Conservation (phyloP, 1,284 basidiomycete genomes). For the Moesziomyces parantarcticus region DNA sequence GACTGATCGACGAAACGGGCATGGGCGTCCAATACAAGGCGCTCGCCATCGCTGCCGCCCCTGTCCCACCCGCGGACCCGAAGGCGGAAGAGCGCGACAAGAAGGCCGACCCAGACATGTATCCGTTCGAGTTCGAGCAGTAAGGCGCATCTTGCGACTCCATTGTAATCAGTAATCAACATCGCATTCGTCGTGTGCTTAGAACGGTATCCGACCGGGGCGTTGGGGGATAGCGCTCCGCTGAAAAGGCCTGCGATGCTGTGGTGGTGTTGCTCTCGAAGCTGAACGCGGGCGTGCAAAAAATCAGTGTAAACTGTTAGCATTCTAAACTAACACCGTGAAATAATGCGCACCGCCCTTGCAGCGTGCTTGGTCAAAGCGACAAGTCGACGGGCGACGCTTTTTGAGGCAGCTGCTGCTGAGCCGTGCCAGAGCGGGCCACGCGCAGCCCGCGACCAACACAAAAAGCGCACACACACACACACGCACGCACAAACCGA, state of each 20-base stretch:
- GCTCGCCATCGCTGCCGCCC: conserved; percentile 68
- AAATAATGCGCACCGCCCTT: background rate
- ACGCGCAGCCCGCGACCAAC: conserved; percentile 5
- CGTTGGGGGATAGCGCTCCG: too few relatives aligned
- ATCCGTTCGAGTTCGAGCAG: conserved; percentile 38
- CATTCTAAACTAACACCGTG: too few relatives aligned
- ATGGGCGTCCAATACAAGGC: conserved; percentile 75
- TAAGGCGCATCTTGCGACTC: background rate
- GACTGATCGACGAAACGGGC: conserved; percentile 72
- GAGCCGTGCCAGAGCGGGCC: conserved; percentile 2
- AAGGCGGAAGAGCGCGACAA: background rate
- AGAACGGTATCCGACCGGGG: too few relatives aligned
- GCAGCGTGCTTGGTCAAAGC: background rate
- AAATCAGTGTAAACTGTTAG: too few relatives aligned
- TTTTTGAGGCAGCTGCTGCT: background rate
- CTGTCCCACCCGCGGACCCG: background rate
- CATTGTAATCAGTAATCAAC: too few relatives aligned
- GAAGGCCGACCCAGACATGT: conserved; percentile 13
- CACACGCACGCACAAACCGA: conserved; percentile 3
- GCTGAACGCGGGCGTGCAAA: too few relatives aligned
- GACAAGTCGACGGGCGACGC: background rate
- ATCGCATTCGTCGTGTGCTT: too few relatives aligned
- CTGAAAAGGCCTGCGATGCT: too few relatives aligned
- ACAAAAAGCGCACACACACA: conserved; percentile 10
- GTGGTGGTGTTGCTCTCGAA: too few relatives aligned